Evolutionary conservation across 2,329 filamentous ascomycete species (phyloP).

Genomic region (Zymoseptoria passerinii): DNA sequence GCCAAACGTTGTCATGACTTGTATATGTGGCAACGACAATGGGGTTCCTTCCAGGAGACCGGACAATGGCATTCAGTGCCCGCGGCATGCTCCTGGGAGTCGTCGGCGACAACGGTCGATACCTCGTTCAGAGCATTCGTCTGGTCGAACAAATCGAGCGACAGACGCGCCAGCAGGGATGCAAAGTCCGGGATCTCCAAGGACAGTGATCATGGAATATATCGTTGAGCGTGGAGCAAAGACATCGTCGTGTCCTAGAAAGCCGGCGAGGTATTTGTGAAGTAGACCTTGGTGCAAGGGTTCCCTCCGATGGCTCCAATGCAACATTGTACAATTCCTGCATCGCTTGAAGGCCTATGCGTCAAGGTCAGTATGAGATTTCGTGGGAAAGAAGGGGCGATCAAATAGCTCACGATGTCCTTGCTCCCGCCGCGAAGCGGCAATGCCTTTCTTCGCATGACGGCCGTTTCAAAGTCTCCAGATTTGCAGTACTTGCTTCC

Average conservation of each 20-base stretch:
- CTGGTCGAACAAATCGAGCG: neutral
- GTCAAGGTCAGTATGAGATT: too few relatives aligned
- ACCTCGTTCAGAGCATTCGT: neutral
- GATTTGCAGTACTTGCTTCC: too few relatives aligned
- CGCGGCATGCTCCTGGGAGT: neutral
- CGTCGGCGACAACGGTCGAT: neutral
- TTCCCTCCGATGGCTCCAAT: too few relatives aligned
- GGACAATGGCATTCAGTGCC: neutral
- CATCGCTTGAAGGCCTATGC: too few relatives aligned
- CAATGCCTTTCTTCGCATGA: too few relatives aligned
- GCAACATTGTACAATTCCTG: too few relatives aligned
- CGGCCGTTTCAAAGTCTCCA: too few relatives aligned
- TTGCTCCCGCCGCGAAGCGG: too few relatives aligned
- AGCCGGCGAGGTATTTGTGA: too few relatives aligned
- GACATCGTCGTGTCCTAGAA: neutral
- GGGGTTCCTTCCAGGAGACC: neutral
- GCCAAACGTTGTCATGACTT: neutral
- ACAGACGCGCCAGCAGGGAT: neutral
- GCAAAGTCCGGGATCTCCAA: neutral
- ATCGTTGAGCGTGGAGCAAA: neutral
- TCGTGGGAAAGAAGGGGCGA: too few relatives aligned
- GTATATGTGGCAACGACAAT: neutral
- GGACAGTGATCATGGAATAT: neutral
- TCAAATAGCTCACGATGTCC: too few relatives aligned
- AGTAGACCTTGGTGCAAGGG: too few relatives aligned